Evolutionary conservation across 169 alveolate genomes (phyloP).

Genomic region (Eimeria zaria): DNA sequence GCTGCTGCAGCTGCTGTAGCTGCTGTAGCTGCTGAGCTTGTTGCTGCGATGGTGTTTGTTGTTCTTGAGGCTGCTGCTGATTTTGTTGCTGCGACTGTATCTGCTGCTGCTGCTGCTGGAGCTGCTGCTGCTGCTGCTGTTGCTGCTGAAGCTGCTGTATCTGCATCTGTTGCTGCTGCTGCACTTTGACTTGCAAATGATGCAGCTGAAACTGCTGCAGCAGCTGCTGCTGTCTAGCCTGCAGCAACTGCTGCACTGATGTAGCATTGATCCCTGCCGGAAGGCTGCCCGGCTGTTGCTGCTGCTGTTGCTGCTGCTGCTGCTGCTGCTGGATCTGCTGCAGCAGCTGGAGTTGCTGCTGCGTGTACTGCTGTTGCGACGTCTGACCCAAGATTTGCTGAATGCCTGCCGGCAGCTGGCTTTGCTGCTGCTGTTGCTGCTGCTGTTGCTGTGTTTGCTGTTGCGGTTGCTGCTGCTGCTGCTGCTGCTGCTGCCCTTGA

Average conservation of each 20-base stretch:
- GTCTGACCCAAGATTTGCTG: constrained; percentile 44
- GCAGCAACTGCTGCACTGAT: constrained; percentile 58
- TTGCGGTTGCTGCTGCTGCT: constrained; percentile 54
- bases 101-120: constrained; percentile 27
- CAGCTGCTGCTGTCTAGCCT: constrained; percentile 52
- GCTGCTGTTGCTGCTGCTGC: constrained; percentile 71
- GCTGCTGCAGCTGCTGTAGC: constrained; percentile 42
- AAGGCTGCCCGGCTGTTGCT: constrained; percentile 21
- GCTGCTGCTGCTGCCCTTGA: constrained; percentile 59
- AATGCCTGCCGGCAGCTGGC: neutral
- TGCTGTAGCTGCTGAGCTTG: constrained; percentile 39
- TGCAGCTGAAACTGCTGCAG: constrained; percentile 50
- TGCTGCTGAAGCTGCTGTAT: constrained; percentile 16
- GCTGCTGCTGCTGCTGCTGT: constrained; percentile 51
- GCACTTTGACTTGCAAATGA: constrained; percentile 3
- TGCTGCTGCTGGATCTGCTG: constrained; percentile 65
- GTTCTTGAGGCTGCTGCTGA: constrained; percentile 54
- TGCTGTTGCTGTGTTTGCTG: constrained; percentile 49
- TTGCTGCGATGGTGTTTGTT: neutral
- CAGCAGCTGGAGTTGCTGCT: constrained; percentile 60
- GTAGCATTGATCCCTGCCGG: constrained; percentile 5
- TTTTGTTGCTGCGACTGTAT: neutral
- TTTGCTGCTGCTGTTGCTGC: too few relatives aligned
- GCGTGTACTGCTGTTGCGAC: constrained; percentile 58
- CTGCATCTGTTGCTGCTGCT: constrained; percentile 28